Evolutionary conservation across 2,329 filamentous ascomycete species (phyloP).

Genomic region (Drechslerella dactyloides): DNA sequence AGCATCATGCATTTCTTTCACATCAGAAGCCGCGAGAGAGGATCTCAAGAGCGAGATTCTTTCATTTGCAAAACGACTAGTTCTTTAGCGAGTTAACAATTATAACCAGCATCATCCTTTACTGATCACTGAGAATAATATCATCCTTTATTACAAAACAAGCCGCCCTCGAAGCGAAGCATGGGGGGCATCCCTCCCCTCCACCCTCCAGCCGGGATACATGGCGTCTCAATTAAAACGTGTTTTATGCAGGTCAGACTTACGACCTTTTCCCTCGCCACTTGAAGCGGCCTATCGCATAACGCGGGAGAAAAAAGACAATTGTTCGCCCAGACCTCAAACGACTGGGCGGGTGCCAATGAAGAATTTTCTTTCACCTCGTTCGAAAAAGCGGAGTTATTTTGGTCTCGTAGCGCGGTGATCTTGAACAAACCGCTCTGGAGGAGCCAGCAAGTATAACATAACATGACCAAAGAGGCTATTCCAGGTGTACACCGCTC

Average conservation of each 20-base stretch:
- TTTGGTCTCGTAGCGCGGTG: neutral
- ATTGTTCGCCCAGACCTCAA: neutral
- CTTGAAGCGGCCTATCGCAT: constrained; percentile 5
- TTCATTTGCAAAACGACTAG: too few species aligned
- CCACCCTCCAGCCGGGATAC: constrained; percentile 5
- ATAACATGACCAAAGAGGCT: neutral
- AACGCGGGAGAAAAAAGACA: neutral
- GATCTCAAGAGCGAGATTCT: too few species aligned
- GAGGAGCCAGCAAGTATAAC: neutral
- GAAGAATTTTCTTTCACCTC: neutral
- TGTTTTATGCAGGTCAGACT: constrained; percentile 51
- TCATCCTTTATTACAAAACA: neutral
- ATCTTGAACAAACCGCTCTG: neutral
- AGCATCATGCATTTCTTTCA: neutral
- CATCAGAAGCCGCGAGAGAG: neutral
- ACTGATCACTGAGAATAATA: neutral
- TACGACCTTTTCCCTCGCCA: constrained; percentile 35
- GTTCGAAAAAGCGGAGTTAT: neutral
- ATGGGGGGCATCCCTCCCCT: constrained; percentile 1
- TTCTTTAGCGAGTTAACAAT: too few species aligned
- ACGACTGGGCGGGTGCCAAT: neutral
- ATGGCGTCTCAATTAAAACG: constrained; percentile 28
- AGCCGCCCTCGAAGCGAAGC: constrained; percentile 6
- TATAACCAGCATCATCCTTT: too few species aligned
- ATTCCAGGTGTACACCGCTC: neutral